Base-by-base conservation (phyloP, 441 rosid genomes). In the Aquilaria agallochum region DNA sequence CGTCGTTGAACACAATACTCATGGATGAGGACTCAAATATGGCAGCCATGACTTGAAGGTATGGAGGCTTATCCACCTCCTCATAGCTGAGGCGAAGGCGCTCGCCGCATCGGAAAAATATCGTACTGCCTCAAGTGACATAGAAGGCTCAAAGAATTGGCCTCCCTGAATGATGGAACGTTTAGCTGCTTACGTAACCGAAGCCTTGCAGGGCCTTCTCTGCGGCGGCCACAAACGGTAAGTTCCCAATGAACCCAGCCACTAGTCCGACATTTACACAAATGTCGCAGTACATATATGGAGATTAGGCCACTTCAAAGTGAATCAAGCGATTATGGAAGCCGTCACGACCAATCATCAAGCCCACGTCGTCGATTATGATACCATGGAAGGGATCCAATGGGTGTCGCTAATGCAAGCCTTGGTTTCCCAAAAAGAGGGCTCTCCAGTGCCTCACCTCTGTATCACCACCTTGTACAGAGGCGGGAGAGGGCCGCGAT, bases 361-460 rank as follows among this genome's bases (percentile, higher is more conserved):
- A 58, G 71, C 87, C 54, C 96, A 90, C 64, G 78, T 90, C 10
- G 83, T 90, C 30, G 96, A 90, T 63, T 83, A 83, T n/a, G 95
- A 92, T 57, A 89, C 89, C 50, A 78, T 78, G 79, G 95, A 92
- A 63, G 98, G 98, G 31, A 72, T 81, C 58, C 96, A 92, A 44
- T 92, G 96, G 98, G 85, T 95, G 4, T 81, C 96, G 12, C 55
- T 92, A 50, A 85, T 92, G 87, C 98, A 92, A 31, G 87, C 95
- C 27, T 65, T 92, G 36, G 88, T 81, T 33, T 81, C 87, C 0
- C 73, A 76, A 30, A 87, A 82, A 15, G 88, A 82, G 11, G 83
- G 83, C 34, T 64, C 74, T 1, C 82, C 80, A 0, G 40, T 76
- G 9, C 95, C 91, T 11, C 90, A 89, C 63, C 96, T 92, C 0